phyloP scores from a whole-genome alignment of 2,329 filamentous ascomycete genomes.

The Eutypella sp. region DNA sequence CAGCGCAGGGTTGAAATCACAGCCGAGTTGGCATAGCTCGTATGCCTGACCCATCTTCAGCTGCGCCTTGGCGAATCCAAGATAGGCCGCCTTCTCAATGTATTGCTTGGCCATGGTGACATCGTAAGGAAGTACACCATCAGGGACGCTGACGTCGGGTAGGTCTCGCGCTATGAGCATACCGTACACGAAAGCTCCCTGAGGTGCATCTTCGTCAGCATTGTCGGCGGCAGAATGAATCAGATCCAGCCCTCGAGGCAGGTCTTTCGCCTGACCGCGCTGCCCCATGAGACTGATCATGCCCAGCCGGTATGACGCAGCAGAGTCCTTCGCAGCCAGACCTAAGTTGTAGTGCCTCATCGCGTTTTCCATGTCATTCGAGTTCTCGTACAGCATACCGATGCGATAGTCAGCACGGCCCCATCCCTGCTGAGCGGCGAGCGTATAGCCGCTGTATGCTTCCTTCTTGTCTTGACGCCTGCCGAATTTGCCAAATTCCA shows the following conservation, averaged over 20 bases:
- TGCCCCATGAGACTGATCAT: conserved; percentile 98
- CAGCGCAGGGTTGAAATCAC: conserved; percentile 88
- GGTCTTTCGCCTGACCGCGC: conserved; percentile 84
- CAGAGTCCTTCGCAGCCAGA: conserved; percentile 76
- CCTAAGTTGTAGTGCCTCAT: conserved; percentile 86
- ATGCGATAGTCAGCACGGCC: conserved; percentile 91
- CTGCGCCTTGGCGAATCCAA: conserved; percentile 94
- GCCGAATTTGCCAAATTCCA: conserved; percentile 96
- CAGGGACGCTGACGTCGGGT: conserved; percentile 81
- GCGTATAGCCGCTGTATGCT: conserved; percentile 80
- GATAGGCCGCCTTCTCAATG: conserved; percentile 92
- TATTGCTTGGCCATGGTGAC: conserved; percentile 73
- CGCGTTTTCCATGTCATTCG: conserved; percentile 86
- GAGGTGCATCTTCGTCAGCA: conserved; percentile 92
- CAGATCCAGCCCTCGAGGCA: conserved; percentile 68
- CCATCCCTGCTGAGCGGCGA: conserved; percentile 82
- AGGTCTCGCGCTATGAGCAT: conserved; percentile 90
- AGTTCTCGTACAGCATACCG: conserved; percentile 96
- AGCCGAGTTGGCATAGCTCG: conserved; percentile 88
- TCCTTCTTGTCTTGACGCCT: conserved; percentile 89
- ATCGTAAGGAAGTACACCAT: conserved; percentile 63
- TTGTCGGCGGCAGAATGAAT: conserved; percentile 79
- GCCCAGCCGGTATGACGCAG: conserved; percentile 78
- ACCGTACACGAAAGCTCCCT: conserved; percentile 91
- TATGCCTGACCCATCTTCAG: conserved; percentile 96